Conservation (phyloP, 805 yeast species). For the Saccharomycopsis fermentans region DNA sequence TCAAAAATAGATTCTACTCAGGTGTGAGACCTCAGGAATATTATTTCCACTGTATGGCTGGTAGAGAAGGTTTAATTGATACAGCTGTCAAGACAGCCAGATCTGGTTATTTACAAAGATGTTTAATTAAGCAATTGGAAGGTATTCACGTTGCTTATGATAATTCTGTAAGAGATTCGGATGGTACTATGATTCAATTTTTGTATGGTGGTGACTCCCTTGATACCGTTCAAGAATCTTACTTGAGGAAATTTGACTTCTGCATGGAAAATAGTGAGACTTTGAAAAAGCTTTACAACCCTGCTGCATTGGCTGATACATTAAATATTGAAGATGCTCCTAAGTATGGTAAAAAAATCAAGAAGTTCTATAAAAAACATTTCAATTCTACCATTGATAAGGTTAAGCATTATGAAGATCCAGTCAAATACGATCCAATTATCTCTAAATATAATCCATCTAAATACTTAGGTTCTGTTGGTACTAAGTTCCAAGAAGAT, state of each 20-base stretch:
- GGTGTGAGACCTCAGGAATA: constrained; percentile 98
- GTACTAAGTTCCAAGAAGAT: constrained; percentile 76
- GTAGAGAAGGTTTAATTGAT: constrained; percentile 99
- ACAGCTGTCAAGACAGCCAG: constrained; percentile 98
- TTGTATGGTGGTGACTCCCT: constrained; percentile 96
- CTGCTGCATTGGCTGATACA: constrained; percentile 58
- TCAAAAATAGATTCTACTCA: constrained; percentile 92
- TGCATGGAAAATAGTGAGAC: constrained; percentile 87
- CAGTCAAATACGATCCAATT: constrained; percentile 74
- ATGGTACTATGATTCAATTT: constrained; percentile 89
- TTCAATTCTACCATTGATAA: constrained; percentile 29
- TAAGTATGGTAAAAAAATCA: constrained; percentile 70
- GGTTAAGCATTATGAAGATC: constrained; percentile 55
- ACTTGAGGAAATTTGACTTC: constrained; percentile 87
- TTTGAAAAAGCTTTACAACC: constrained; percentile 75
- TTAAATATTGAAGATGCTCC: constrained; percentile 80
- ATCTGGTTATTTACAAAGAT: constrained; percentile 96
- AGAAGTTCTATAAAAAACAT: constrained; percentile 44
- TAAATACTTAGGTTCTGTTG: constrained; percentile 83
- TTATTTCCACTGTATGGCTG: constrained; percentile 99
- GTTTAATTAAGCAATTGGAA: constrained; percentile 94
- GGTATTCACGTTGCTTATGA: constrained; percentile 94
- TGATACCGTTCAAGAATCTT: constrained; percentile 90
- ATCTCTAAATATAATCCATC: constrained; percentile 80
- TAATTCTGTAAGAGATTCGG: constrained; percentile 90